Evolutionary conservation across 2,329 filamentous ascomycete species (phyloP).

Genomic region (Lecanosticta acicola): DNA sequence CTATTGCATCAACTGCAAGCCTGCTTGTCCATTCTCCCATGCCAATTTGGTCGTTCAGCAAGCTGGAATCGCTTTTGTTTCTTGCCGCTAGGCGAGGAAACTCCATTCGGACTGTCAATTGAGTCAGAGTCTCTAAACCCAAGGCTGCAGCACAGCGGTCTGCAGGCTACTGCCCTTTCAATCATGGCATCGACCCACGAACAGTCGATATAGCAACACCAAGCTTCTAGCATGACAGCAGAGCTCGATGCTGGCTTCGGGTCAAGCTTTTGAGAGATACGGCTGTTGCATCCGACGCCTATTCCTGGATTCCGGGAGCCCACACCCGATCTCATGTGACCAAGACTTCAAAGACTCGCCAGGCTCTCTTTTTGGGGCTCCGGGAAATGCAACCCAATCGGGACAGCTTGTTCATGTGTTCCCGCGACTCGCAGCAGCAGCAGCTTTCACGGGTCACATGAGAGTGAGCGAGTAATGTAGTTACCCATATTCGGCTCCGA

Average conservation of each 20-base stretch:
- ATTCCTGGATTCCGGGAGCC: not conserved
- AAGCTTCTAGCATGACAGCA: not conserved
- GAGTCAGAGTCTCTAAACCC: not conserved
- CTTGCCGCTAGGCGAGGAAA: not conserved
- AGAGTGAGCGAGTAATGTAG: too few relatives aligned
- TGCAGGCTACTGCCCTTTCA: not conserved
- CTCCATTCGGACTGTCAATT: not conserved
- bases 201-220: not conserved
- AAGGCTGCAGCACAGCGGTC: not conserved
- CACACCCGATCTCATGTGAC: not conserved
- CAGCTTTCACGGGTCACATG: too few relatives aligned
- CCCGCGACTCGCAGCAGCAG: too few relatives aligned
- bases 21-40: not conserved
- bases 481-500: not conserved
- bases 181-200: not conserved
- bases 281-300: not conserved
- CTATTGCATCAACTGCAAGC: constrained; percentile 13
- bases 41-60: not conserved
- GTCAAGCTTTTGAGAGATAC: not conserved
- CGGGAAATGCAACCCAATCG: not conserved
- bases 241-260: not conserved
- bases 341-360: not conserved
- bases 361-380: not conserved
- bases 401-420: not conserved
- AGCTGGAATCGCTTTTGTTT: not conserved